Percentiles rank a stretch among this genome's conserved stretches.
phyloP scores from a whole-genome alignment of 768 basidiomycete genomes.

The Collybia mongolica region DNA sequence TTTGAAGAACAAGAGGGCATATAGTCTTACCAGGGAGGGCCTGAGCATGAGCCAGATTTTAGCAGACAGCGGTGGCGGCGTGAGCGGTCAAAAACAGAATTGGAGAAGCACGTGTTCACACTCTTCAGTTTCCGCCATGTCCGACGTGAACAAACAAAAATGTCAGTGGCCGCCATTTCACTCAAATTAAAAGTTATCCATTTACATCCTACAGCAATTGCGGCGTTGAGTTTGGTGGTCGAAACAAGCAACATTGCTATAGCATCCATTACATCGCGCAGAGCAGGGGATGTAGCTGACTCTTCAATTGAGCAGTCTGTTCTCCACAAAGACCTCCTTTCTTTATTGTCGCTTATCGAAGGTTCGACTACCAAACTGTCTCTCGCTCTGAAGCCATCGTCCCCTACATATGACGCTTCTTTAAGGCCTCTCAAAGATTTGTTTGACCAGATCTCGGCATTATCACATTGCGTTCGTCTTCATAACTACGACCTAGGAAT shows the following conservation, averaged over 20 bases:
- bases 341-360: slow-evolving; percentile 59
- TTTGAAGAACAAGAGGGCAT: neutral
- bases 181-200: neutral
- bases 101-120: slow-evolving; percentile 11
- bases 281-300: slow-evolving; percentile 25
- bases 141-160: slow-evolving; percentile 9
- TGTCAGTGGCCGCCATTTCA: slow-evolving; percentile 2
- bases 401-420: slow-evolving; percentile 51
- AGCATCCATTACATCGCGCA: slow-evolving; percentile 18
- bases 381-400: slow-evolving; percentile 58
- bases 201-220: slow-evolving; percentile 21
- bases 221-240: slow-evolving; percentile 29
- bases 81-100: slow-evolving; percentile 6
- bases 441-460: slow-evolving; percentile 42
- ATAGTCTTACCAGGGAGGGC: neutral
- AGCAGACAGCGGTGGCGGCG: neutral
- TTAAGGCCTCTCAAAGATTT: slow-evolving; percentile 53
- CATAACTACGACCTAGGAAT: slow-evolving; percentile 45
- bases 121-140: neutral
- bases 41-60: slow-evolving; percentile 7
- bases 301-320: slow-evolving; percentile 29
- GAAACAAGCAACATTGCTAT: slow-evolving; percentile 40
- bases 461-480: slow-evolving; percentile 49
- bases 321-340: slow-evolving; percentile 54
- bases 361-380: slow-evolving; percentile 58